Base-by-base conservation (phyloP, 2,329 filamentous ascomycete genomes). In the Trichoderma brevicompactum region DNA sequence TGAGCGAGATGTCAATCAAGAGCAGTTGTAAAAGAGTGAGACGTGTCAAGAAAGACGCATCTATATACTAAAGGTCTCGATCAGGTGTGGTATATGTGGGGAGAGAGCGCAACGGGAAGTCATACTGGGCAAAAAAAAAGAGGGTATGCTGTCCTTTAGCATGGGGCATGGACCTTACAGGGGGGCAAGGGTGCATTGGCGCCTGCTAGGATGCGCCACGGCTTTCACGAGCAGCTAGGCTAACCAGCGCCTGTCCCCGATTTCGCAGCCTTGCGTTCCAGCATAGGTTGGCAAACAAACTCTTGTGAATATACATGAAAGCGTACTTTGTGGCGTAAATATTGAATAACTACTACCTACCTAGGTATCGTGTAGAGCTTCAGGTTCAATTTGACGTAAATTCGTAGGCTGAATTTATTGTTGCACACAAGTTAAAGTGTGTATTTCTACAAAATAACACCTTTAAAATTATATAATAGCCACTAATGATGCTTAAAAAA, bases 41-140 rank as follows among this genome's bases (percentile, higher is more conserved):
- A 63, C 59, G 59, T 63, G 59, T 63, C 59, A 63, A 63, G 49
- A 63, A 38, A 63, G 49, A 53, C 49, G 59, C 38, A 54, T 53
- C 48, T 54, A 49, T 60, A 60, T 60, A 43, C 41, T 43, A 38
- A 32, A 28, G 44, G 28, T 43, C 49, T 46, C 17, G 13, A 36
- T 12, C 1, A 38, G 40, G 48, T 19, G 49, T 53, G 40, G 40
- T 28, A 56, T 17, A 44, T 63, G 59, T 62, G 59, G 59, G 58
- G 58, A 60, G 58, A 60, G 56, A 10, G 32, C 43, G 56, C 23
- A 60, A 60, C 38, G 17, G 50, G 50, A 43, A 52, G 38, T 23
- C 15, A 43, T 48, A 43, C 38, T 44, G 15, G 40, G 40, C n/a
- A 10, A 23, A 40, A 60, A 53, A 61, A 62, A 53, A 62, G 58